phyloP scores from a whole-genome alignment of 352 stramenopile species.

The Phytophthora pluvialis region DNA sequence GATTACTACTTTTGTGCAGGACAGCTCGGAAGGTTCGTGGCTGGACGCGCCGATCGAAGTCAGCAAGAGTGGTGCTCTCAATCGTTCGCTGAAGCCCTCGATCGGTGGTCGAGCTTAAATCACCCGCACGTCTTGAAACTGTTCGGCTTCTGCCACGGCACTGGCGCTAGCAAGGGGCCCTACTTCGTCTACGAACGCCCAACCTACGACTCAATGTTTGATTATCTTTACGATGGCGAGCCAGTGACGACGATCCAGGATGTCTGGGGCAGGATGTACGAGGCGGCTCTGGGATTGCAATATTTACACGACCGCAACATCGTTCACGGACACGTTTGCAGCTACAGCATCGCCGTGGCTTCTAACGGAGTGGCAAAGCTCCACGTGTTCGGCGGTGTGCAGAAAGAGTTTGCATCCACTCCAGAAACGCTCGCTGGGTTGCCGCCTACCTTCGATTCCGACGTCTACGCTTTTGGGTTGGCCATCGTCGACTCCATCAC shows the following conservation, averaged over 20 bases:
- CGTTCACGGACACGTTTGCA: constrained; percentile 21
- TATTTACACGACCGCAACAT: constrained; percentile 38
- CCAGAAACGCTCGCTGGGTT: constrained; percentile 14
- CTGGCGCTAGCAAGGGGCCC: not conserved
- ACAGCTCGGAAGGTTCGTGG: constrained; percentile 3
- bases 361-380: constrained; percentile 23
- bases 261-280: constrained; percentile 24
- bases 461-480: constrained; percentile 15
- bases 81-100: constrained; percentile 18
- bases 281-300: constrained; percentile 33
- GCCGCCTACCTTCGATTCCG: constrained; percentile 13
- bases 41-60: constrained; percentile 10
- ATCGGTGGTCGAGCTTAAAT: constrained; percentile 21
- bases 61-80: not conserved
- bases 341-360: constrained; percentile 13
- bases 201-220: not conserved
- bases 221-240: not conserved
- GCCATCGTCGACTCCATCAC: constrained; percentile 1
- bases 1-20: not conserved
- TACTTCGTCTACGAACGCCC: constrained; percentile 30
- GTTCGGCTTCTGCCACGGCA: constrained; percentile 22
- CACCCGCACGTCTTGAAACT: constrained; percentile 36
- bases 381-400: not conserved
- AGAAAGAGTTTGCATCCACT: not conserved
- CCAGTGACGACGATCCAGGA: not conserved